These are phyloP conservation scores for Phalaenopsis equestris DNA, from an alignment of 106 monocot genomes.

Conservation along the genomic window DNA sequence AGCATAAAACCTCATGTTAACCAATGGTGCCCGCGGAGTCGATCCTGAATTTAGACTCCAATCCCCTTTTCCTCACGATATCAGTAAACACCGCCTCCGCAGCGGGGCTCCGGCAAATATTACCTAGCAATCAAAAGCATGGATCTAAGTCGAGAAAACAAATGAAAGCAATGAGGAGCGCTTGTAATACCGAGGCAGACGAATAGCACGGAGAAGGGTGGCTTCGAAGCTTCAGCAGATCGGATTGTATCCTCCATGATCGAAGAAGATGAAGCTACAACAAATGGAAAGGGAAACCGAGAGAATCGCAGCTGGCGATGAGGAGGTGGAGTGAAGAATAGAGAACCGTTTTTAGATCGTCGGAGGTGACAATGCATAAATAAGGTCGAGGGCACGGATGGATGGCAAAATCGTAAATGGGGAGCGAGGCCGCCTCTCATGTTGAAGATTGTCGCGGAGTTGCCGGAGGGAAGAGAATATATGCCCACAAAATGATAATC, in stretches of 20 bases:
- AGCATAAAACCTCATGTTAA: constrained; percentile 68
- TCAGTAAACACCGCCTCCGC: constrained; percentile 83
- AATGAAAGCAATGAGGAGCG: background rate
- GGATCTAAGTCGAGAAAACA: background rate
- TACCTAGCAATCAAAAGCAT: constrained; percentile 30
- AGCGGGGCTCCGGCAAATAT: constrained; percentile 95
- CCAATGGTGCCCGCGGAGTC: constrained; percentile 97
- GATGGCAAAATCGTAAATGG: constrained; percentile 7
- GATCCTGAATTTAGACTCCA: constrained; percentile 60
- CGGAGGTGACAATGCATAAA: background rate
- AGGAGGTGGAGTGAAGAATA: background rate
- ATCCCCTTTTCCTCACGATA: constrained; percentile 49
- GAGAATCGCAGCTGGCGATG: background rate
- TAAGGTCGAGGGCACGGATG: background rate
- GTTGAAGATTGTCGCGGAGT: background rate
- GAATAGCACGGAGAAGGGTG: constrained; percentile 71
- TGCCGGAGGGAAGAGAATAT: too few species aligned
- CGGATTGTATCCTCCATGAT: constrained; percentile 18
- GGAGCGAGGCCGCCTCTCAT: background rate
- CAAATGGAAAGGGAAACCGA: background rate
- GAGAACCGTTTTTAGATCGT: background rate
- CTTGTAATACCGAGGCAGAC: constrained; percentile 53
- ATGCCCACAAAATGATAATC: too few species aligned
- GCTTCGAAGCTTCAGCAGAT: constrained; percentile 15
- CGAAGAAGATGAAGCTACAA: background rate